Evolutionary conservation across 1,284 basidiomycete species (phyloP).

Genomic region (Pseudozyma sp.): DNA sequence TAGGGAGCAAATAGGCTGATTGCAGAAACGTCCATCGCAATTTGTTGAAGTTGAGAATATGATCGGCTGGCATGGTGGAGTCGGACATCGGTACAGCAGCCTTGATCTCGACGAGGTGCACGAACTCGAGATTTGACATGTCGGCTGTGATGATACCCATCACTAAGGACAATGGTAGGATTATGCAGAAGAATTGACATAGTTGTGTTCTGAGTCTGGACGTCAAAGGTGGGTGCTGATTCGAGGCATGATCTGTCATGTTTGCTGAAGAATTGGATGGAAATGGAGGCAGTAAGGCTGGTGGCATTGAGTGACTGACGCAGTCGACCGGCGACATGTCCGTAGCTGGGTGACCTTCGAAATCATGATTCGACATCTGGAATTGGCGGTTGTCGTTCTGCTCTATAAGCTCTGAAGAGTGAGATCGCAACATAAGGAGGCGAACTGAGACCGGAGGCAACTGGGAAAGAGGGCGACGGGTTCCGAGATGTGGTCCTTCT

Average conservation of each 20-base stretch:
- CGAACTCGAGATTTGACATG: constrained; percentile 32
- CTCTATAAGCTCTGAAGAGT: too few species aligned
- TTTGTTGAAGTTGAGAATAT: constrained; percentile 9
- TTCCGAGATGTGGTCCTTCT: too few species aligned
- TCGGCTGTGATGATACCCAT: constrained; percentile 24
- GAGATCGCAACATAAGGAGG: too few species aligned
- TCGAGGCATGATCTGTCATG: too few species aligned
- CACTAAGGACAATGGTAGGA: constrained; percentile 20
- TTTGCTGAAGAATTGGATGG: too few species aligned
- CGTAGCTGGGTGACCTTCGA: too few species aligned
- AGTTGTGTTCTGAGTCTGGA: background rate
- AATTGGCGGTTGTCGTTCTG: too few species aligned
- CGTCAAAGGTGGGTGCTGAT: background rate
- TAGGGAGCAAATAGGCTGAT: constrained; percentile 25
- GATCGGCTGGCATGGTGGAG: constrained; percentile 5
- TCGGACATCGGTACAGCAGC: background rate
- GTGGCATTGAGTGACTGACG: background rate
- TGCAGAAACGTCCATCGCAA: constrained; percentile 25
- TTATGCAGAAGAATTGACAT: constrained; percentile 7
- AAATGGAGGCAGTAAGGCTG: background rate
- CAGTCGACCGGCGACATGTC: too few species aligned
- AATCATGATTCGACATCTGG: too few species aligned
- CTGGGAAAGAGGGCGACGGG: background rate
- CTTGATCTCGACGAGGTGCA: constrained; percentile 13
- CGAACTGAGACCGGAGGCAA: too few species aligned